A percentile compares a stretch with the other conserved stretches of the same genome.
Conservation (phyloP, 345 rosid species). For the Euphorbia pulcherrima region DNA sequence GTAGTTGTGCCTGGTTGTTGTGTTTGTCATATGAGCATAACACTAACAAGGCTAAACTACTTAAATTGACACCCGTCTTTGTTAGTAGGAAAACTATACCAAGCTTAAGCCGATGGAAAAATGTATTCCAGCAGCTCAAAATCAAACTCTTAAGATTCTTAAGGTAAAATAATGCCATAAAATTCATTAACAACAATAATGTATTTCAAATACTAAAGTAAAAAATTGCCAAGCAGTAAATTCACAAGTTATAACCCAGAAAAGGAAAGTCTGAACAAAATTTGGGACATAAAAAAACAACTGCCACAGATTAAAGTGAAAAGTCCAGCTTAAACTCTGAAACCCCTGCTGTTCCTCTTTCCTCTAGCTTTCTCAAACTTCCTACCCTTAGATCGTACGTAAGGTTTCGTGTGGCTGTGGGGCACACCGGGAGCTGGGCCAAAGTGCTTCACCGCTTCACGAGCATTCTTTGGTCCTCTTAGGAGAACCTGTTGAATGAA, state of each 20-base stretch:
- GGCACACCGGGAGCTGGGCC: constrained; percentile 99
- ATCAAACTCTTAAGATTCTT: not conserved
- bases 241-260: constrained; percentile 1
- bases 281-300: constrained; percentile 25
- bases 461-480: constrained; percentile 90
- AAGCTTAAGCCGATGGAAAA: not conserved
- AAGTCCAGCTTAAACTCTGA: constrained; percentile 45
- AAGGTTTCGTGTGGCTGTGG: constrained; percentile 83
- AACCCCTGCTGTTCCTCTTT: constrained; percentile 64
- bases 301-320: constrained; percentile 19
- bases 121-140: not conserved
- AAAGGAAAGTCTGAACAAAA: constrained; percentile 40
- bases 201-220: not conserved
- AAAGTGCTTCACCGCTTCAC: constrained; percentile 96
- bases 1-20: no score
- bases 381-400: constrained; percentile 82
- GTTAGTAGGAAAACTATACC: no score
- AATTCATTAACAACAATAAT: not conserved
- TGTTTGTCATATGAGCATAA: no score
- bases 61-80: no score
- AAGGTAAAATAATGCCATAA: not conserved
- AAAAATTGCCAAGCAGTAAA: not conserved
- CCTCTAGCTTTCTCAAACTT: constrained; percentile 93
- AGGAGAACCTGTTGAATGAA: constrained; percentile 55
- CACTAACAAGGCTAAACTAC: no score